Conservation (phyloP, 1,284 basidiomycete species). For the Ustanciosporium gigantosporum region DNA sequence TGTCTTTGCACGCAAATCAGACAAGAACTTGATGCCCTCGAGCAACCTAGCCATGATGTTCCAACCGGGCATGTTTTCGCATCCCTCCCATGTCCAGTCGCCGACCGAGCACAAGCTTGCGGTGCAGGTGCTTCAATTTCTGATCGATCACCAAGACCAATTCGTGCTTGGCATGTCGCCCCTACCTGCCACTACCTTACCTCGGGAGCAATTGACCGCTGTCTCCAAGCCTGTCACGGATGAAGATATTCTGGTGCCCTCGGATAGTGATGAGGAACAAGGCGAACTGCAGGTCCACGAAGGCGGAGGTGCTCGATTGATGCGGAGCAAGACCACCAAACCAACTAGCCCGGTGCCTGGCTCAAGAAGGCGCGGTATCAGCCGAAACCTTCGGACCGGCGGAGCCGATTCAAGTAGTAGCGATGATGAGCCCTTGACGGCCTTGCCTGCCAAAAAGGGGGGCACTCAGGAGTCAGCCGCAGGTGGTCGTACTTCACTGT, state of each 20-base stretch:
- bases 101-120: slow-evolving; percentile 76
- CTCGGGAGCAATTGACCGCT: slow-evolving; percentile 47
- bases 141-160: slow-evolving; percentile 70
- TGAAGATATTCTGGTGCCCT: slow-evolving; percentile 40
- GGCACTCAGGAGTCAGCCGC: background rate
- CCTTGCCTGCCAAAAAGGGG: background rate
- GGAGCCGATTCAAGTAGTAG: background rate
- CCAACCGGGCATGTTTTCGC: slow-evolving; percentile 69
- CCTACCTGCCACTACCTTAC: slow-evolving; percentile 45
- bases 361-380: no score
- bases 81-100: slow-evolving; percentile 70
- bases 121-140: slow-evolving; percentile 88
- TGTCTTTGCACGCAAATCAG: slow-evolving; percentile 86
- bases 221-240: slow-evolving; percentile 36
- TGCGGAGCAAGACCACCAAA: slow-evolving; percentile 39
- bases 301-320: slow-evolving; percentile 53
- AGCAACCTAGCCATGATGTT: slow-evolving; percentile 66
- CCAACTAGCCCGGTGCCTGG: slow-evolving; percentile 6
- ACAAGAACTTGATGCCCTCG: slow-evolving; percentile 93
- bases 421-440: background rate
- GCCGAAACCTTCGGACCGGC: slow-evolving; percentile 1
- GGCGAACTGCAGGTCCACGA: slow-evolving; percentile 53
- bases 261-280: slow-evolving; percentile 59
- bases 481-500: background rate
- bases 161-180: slow-evolving; percentile 56